A percentile compares a stretch with the other conserved stretches of the same genome.
Evolutionary conservation across 2,329 filamentous ascomycete genomes (phyloP).

Genomic region (Mycogone perniciosa): DNA sequence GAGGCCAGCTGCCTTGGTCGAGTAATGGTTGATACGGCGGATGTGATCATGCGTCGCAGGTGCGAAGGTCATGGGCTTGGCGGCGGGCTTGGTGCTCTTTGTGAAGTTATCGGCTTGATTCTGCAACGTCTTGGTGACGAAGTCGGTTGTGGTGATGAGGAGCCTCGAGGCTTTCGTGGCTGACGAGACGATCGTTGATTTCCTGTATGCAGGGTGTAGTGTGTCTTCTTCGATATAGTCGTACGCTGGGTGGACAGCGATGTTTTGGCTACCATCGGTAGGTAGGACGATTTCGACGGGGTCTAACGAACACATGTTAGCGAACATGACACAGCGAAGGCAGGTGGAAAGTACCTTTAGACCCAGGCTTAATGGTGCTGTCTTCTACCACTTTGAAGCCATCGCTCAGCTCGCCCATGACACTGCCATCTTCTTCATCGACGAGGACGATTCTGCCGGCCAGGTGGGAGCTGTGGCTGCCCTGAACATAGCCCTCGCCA

Average conservation of each 20-base stretch:
- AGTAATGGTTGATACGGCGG: conserved; percentile 84
- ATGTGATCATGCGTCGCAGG: conserved; percentile 78
- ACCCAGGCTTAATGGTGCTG: conserved; percentile 69
- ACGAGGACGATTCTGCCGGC: conserved; percentile 80
- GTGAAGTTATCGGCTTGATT: conserved; percentile 75
- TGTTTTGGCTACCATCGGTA: conserved; percentile 56
- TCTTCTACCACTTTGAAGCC: conserved; percentile 77
- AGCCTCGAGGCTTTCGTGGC: conserved; percentile 84
- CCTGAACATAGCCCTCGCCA: conserved; percentile 68
- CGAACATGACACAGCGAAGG: neutral
- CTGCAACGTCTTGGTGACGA: conserved; percentile 71
- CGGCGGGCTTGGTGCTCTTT: conserved; percentile 67
- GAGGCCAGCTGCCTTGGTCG: conserved; percentile 68
- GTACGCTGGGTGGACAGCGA: conserved; percentile 58
- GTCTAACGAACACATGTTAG: conserved; percentile 35
- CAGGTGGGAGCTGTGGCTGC: conserved; percentile 46
- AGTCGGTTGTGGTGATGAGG: conserved; percentile 80
- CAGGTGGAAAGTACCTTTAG: conserved; percentile 57
- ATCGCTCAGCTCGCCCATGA: conserved; percentile 85
- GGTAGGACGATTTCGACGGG: conserved; percentile 76
- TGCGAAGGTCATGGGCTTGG: conserved; percentile 80
- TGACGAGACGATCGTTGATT: conserved; percentile 78
- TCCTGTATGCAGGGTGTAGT: conserved; percentile 86
- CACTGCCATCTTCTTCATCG: conserved; percentile 92
- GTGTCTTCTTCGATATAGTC: conserved; percentile 71